A percentile compares a stretch with the other conserved stretches of the same genome.
Evolutionary conservation across 2,329 filamentous ascomycete genomes (phyloP).

Genomic region (Didymellaceae sp.): DNA sequence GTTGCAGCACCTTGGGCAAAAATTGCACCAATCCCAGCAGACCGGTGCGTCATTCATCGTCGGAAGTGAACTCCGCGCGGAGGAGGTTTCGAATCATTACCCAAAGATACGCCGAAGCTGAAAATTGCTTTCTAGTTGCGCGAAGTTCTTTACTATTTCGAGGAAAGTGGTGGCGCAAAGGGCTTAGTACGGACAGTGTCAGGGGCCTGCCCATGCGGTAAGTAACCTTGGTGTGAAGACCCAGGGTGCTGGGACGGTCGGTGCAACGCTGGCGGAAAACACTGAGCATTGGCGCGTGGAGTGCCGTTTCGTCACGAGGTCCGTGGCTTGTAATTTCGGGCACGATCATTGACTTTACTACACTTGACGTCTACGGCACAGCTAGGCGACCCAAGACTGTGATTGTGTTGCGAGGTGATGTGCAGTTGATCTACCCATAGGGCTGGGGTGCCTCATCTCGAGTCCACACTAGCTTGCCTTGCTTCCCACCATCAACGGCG

Average conservation of each 20-base stretch:
- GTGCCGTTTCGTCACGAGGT: too few relatives aligned
- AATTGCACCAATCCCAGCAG: not conserved
- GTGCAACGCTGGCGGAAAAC: not conserved
- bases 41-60: constrained; percentile 5
- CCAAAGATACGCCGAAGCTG: not conserved
- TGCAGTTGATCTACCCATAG: constrained; percentile 3
- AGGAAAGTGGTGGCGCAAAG: not conserved
- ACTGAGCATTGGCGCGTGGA: too few relatives aligned
- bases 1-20: constrained; percentile 1
- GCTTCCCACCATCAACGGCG: constrained; percentile 56
- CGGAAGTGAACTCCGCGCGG: constrained; percentile 5
- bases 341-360: too few relatives aligned
- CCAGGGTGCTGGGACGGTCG: constrained; percentile 5
- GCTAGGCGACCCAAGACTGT: not conserved
- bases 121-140: constrained; percentile 1
- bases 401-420: not conserved
- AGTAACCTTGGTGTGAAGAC: not conserved
- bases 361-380: not conserved
- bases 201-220: not conserved
- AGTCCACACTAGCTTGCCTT: constrained; percentile 51
- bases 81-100: not conserved
- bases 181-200: not conserved
- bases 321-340: too few relatives aligned
- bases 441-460: constrained; percentile 37
- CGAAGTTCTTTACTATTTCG: not conserved